phyloP scores from a whole-genome alignment of 2,329 filamentous ascomycete genomes.

The Dactylellina sp. region DNA sequence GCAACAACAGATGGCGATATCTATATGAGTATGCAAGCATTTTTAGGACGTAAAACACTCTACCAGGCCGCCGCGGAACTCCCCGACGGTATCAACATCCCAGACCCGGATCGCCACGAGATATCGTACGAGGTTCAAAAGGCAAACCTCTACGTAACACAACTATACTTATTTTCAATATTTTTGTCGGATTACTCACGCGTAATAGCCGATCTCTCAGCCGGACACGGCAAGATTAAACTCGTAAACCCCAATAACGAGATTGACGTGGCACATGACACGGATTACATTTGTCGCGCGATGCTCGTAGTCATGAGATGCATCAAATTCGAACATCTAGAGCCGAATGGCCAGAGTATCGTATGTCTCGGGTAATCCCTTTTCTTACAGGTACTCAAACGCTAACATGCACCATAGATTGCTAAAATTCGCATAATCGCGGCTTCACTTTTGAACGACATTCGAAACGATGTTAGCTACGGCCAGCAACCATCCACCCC shows the following conservation, averaged over 20 bases:
- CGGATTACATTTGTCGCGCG: conserved; percentile 54
- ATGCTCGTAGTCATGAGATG: conserved; percentile 55
- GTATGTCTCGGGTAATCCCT: conserved; percentile 20
- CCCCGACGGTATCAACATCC: conserved; percentile 54
- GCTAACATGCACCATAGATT: conserved; percentile 38
- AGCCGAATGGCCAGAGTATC: conserved; percentile 56
- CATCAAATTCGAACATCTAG: conserved; percentile 54
- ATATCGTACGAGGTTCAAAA: conserved; percentile 56
- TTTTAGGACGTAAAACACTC: conserved; percentile 49
- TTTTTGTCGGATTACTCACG: conserved; percentile 54
- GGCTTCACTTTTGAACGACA: conserved; percentile 50
- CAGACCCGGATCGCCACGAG: conserved; percentile 50
- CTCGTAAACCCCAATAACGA: conserved; percentile 50
- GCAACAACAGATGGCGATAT: conserved; percentile 55
- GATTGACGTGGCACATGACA: conserved; percentile 51
- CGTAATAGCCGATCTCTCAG: conserved; percentile 36
- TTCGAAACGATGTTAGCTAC: conserved; percentile 53
- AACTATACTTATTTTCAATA: conserved; percentile 53
- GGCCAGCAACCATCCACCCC: conserved; percentile 54
- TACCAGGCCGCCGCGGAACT: conserved; percentile 50
- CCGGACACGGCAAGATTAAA: conserved; percentile 42
- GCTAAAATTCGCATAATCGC: conserved; percentile 56
- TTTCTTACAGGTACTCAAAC: background rate
- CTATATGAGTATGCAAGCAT: conserved; percentile 54
- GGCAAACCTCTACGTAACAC: conserved; percentile 54